Evolutionary conservation across 192 early-diverging fungal genomes (phyloP), one percentile per base, ranked within the genome.

Genomic region (Backusella westeae): DNA sequence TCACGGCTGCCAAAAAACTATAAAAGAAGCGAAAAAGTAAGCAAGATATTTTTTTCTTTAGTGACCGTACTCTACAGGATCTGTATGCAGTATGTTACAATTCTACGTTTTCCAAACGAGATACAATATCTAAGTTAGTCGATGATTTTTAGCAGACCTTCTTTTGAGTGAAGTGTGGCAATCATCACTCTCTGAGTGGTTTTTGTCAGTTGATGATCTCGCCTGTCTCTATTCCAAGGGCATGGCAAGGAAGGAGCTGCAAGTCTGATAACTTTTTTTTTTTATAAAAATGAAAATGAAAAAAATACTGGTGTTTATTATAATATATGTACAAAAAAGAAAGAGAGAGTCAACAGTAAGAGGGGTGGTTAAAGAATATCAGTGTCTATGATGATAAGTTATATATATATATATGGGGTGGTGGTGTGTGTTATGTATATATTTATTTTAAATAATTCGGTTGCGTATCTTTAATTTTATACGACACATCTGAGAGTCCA

Each of bases 401-500:
- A 32, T 32, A 14, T 44, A 44, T 44, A 44, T 44, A 3, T 44
- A 44, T 44, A 44, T 72, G 76, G 70, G n/a, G n/a, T n/a, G n/a
- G 32, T 32, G 2, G 32, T 32, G 72, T 77, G 69, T 77, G 56
- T 69, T 49, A 70, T 77, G 76, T 77, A 59, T 67, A 26, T 77
- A 72, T 77, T 77, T 70, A 72, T 76, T 36, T 63, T 63, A 63
- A 35, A 74, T 39, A 66, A 63, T 74, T 49, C 72, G 35, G 23
- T 46, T 72, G 34, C 84, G 87, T 69, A 85, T 84, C 34, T 70
- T 80, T 21, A 83, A 75, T 75, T 84, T 78, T 39, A 87, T 81
- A 71, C 84, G 84, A 71, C 81, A 76, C 75, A 87, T 80, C 26
- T 80, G 80, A 3, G 78, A 75, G 67, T 85, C 86, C 12, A 84